These are phyloP conservation scores for Elsinoe batatas DNA, from an alignment of 2,329 filamentous ascomycete genomes.

Conservation along the genomic window DNA sequence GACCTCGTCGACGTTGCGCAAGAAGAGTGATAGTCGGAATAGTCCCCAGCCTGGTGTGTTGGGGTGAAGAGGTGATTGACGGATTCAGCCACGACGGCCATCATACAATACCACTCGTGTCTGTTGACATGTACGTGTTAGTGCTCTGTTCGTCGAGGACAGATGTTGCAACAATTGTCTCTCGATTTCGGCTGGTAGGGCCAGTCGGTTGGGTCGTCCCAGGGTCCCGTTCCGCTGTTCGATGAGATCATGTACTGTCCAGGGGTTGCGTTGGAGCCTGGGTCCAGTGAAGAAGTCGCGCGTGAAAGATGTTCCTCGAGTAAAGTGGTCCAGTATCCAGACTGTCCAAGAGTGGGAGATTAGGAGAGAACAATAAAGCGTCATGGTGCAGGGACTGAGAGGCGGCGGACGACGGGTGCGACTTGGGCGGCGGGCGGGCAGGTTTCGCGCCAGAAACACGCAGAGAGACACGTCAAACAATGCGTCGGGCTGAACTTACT, in stretches of 20 bases:
- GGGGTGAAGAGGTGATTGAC: slow-evolving; percentile 51
- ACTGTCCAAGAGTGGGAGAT: not conserved
- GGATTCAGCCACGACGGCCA: slow-evolving; percentile 52
- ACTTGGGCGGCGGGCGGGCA: not conserved
- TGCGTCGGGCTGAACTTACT: slow-evolving; percentile 7
- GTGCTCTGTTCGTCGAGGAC: not conserved
- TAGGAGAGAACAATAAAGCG: slow-evolving; percentile 9
- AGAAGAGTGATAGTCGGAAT: slow-evolving; percentile 5
- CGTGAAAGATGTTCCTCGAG: not conserved
- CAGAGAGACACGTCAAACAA: slow-evolving; percentile 9
- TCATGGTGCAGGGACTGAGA: slow-evolving; percentile 7
- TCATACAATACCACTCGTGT: slow-evolving; percentile 8
- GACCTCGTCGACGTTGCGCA: slow-evolving; percentile 6
- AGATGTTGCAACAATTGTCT: not conserved
- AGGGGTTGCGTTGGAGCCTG: not conserved
- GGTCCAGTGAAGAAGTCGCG: not conserved
- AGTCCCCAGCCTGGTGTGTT: slow-evolving; percentile 14
- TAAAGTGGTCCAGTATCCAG: not conserved
- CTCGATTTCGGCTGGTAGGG: not conserved
- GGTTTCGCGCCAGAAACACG: slow-evolving; percentile 2
- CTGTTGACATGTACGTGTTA: slow-evolving; percentile 4
- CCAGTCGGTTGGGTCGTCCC: slow-evolving; percentile 4
- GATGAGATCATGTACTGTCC: slow-evolving; percentile 12
- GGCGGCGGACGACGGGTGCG: not conserved
- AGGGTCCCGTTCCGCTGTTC: slow-evolving; percentile 11